Base-by-base conservation (phyloP, 2,329 filamentous ascomycete species). In the Penicillium vulpinum region DNA sequence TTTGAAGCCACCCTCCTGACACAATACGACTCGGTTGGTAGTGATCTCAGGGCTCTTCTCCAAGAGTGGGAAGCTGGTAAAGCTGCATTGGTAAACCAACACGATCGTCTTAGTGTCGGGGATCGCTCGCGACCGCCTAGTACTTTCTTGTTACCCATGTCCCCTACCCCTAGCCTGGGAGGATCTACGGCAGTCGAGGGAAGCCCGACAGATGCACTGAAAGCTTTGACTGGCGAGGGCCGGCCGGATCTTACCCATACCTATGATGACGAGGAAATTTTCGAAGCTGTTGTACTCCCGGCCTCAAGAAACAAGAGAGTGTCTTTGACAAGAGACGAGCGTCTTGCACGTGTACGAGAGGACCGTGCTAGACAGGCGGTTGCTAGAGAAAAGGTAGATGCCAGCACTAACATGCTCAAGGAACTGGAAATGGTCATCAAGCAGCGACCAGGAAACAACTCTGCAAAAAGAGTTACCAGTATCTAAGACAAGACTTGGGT, bases 11-110 rank as follows among this genome's bases (percentile, higher is more conserved):
- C 86, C 60, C 81, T 97, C 38, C 88, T 96, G 82, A 78, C 87
- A 22, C 94, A 97, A 69, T 99, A 97, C 73, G 94, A 99, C 55
- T 93, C 92, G 5, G 95, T 99, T 61, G 94, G 94, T 3, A 82
- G 87, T 26, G 94, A 99, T 69, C 81, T 99, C 43, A 88, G 88
- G 71, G 84, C 88, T 41, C 78, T 96, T 48, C 86, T 92, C 74
- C 83, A 89, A 61, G 89, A 91, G 61, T 96, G 92, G 92, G 91
- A 95, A 67, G 85, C 88, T 51, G 94, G 93, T 49, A 93, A 90
- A 73, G 84, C 88, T n/a, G 87, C 91, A 6, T 80, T 99, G 51
- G 87, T 91, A 45, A 85, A 86, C 53, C 92, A 89, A 63, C 89
- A 96, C 68, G 88, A 94, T 73, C 86, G 88, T 57, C 91, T 92